phyloP scores from a whole-genome alignment of 1,284 basidiomycete genomes.

The Irpex rosettiformis region DNA sequence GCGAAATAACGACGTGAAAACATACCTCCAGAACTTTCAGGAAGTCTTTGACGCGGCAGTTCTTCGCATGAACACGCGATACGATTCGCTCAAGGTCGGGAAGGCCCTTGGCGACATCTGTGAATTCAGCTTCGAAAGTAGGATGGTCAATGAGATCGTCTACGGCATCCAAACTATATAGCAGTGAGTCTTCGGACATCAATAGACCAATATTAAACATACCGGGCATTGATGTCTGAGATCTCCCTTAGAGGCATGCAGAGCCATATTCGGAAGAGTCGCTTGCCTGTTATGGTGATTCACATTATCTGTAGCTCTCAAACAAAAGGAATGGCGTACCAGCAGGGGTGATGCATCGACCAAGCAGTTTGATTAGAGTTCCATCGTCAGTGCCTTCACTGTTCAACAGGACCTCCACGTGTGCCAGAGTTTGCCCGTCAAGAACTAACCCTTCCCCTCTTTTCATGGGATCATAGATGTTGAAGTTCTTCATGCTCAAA shows the following conservation, averaged over 20 bases:
- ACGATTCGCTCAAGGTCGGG: conserved; percentile 94
- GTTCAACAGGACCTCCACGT: conserved; percentile 90
- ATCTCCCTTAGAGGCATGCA: conserved; percentile 84
- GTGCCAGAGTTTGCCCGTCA: conserved; percentile 91
- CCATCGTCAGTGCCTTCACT: conserved; percentile 91
- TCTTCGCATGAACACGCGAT: conserved; percentile 90
- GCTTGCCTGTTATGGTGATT: conserved; percentile 61
- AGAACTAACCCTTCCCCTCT: conserved; percentile 79
- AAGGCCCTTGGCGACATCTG: conserved; percentile 70
- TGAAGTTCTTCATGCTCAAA: conserved; percentile 92
- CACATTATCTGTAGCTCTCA: neutral
- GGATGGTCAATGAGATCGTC: conserved; percentile 81
- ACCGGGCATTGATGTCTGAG: conserved; percentile 85
- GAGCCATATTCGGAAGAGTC: conserved; percentile 92
- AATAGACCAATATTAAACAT: conserved; percentile 15
- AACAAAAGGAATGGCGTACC: conserved; percentile 43
- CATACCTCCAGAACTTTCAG: conserved; percentile 74
- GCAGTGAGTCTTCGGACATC: too few relatives aligned
- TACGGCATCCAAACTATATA: conserved; percentile 81
- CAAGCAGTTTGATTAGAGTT: conserved; percentile 79
- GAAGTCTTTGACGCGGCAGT: conserved; percentile 84
- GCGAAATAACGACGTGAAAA: conserved; percentile 2
- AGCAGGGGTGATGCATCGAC: conserved; percentile 85
- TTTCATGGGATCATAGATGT: conserved; percentile 93
- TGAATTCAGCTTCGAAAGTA: conserved; percentile 75